Evolutionary conservation across 257 asterid species (phyloP), one percentile per base, ranked within the genome.

Genomic region (Euphrasia confusa): DNA sequence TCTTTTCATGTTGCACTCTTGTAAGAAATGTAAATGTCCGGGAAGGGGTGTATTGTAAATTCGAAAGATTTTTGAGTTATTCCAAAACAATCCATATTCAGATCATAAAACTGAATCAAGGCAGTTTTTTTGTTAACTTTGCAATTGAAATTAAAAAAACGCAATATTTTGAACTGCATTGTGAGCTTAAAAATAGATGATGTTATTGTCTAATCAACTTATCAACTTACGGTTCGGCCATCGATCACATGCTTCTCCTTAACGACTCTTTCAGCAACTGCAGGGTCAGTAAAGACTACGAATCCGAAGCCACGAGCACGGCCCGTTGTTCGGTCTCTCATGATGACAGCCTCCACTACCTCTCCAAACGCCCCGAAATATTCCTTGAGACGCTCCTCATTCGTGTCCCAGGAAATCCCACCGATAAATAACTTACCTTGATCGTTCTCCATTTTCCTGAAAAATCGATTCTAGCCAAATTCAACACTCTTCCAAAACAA

Each of bases 281-380:
- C 76, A 55, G 95, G 92, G 60, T 89, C 92, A 1, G 84, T 72
- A 69, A 87, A 89, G 64, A 89, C 92, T 2, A 89, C 78, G 69
- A 89, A 89, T 55, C 97, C 97, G 53, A 89, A 89, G 17, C 97
- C 97, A 59, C 97, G 91, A 61, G 97, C 97, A 68, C 97, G 89
- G 1, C 94, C 95, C 2, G 97, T 89, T 55, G 81, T 78, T 59
- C 97, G 92, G 74, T 89, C 97, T 48, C 85, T 77, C 97, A 89
- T 89, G 80, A 89, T 89, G 81, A 87, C 95, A 35, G 94, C 91
- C 79, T 89, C 95, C 63, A 83, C 86, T 55, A 89, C 94, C 61
- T 87, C 88, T 8, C 97, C 97, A 65, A 78, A 87, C 0, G 75
- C 63, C 42, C 80, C 78, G 66, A 89, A 89, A 76, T 89, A 89